Percentiles rank a stretch among this genome's conserved stretches.
phyloP scores from a whole-genome alignment of 2,329 filamentous ascomycete species.

The Chaetomium olivaceum region DNA sequence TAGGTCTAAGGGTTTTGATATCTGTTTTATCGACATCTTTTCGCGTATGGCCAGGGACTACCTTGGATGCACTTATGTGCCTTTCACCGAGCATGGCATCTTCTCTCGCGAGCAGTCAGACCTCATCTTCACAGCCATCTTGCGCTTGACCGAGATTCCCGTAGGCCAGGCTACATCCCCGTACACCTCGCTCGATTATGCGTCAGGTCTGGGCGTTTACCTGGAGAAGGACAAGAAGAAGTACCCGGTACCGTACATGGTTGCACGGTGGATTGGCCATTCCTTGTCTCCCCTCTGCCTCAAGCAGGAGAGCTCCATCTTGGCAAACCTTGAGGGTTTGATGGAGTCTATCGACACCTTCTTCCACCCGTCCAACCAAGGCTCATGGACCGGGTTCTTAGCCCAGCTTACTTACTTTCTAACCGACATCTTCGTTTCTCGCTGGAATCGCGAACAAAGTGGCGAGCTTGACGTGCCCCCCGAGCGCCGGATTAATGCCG shows the following conservation, averaged over 20 bases:
- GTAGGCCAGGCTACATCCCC: slow-evolving; percentile 94
- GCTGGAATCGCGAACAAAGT: slow-evolving; percentile 93
- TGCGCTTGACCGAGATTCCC: slow-evolving; percentile 90
- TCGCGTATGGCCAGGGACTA: slow-evolving; percentile 86
- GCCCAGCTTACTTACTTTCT: slow-evolving; percentile 90
- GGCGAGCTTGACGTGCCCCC: slow-evolving; percentile 85
- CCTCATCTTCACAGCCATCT: slow-evolving; percentile 85
- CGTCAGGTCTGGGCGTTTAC: slow-evolving; percentile 79
- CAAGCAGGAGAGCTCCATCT: slow-evolving; percentile 72
- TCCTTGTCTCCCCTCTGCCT: slow-evolving; percentile 84
- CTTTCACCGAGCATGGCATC: slow-evolving; percentile 84
- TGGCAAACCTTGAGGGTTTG: slow-evolving; percentile 84
- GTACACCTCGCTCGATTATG: slow-evolving; percentile 82
- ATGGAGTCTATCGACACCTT: slow-evolving; percentile 97
- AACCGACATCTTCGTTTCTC: slow-evolving; percentile 93
- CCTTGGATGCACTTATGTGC: slow-evolving; percentile 70
- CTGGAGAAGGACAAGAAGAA: slow-evolving; percentile 92
- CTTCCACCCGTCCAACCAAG: slow-evolving; percentile 96
- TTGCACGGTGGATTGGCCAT: slow-evolving; percentile 90
- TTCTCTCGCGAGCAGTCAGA: slow-evolving; percentile 91
- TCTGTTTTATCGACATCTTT: slow-evolving; percentile 84
- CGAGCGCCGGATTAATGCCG: slow-evolving; percentile 75
- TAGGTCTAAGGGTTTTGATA: slow-evolving; percentile 82
- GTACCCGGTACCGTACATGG: slow-evolving; percentile 86
- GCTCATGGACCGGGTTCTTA: slow-evolving; percentile 84